Conservation (phyloP, 2,329 filamentous ascomycete species). For the Penicillium sp. region DNA sequence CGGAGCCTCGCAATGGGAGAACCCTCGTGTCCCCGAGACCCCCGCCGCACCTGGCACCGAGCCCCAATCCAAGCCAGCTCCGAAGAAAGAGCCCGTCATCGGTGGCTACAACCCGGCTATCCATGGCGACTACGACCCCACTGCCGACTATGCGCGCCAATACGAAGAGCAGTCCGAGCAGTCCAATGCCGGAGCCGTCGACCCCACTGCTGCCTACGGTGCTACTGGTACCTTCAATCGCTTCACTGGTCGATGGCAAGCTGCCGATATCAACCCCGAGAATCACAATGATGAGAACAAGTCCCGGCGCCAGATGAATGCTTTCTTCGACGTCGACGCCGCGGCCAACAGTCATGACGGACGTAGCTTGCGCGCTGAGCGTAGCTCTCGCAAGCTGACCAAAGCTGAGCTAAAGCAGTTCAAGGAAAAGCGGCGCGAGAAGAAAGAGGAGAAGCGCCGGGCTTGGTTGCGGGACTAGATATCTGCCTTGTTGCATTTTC, state of each 20-base stretch:
- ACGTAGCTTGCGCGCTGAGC: slow-evolving; percentile 85
- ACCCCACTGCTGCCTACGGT: slow-evolving; percentile 58
- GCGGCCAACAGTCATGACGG: slow-evolving; percentile 90
- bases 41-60: slow-evolving; percentile 31
- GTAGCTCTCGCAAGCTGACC: slow-evolving; percentile 77
- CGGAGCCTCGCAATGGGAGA: slow-evolving; percentile 76
- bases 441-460: slow-evolving; percentile 90
- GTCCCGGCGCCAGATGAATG: slow-evolving; percentile 82
- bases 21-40: slow-evolving; percentile 68
- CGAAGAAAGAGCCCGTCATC: slow-evolving; percentile 46
- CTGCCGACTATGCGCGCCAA: slow-evolving; percentile 83
- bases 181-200: slow-evolving; percentile 22
- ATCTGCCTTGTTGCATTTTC: neutral
- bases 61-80: slow-evolving; percentile 32
- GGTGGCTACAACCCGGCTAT: slow-evolving; percentile 94
- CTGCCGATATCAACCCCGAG: slow-evolving; percentile 66
- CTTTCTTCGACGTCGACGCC: slow-evolving; percentile 94
- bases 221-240: slow-evolving; percentile 83
- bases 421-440: slow-evolving; percentile 83
- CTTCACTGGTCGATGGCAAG: slow-evolving; percentile 83
- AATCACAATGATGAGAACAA: slow-evolving; percentile 86
- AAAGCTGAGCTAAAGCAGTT: slow-evolving; percentile 89
- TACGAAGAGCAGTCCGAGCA: slow-evolving; percentile 40
- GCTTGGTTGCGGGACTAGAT: slow-evolving; percentile 83
- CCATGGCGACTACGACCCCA: slow-evolving; percentile 94